phyloP scores from a whole-genome alignment of 148 eudicot species.

The Rhododendron henanense region DNA sequence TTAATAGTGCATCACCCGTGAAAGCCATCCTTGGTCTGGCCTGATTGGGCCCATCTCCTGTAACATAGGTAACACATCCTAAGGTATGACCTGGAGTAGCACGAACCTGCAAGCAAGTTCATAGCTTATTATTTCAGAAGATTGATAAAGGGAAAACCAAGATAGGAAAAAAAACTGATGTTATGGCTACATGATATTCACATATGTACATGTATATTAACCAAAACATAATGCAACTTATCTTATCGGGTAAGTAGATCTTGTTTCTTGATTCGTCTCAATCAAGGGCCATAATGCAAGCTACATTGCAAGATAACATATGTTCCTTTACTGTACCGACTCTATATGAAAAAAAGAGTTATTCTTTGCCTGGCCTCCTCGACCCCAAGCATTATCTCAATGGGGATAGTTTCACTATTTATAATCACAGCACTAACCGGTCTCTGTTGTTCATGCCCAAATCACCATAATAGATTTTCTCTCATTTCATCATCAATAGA shows the following conservation, averaged over 20 bases:
- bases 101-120: conserved; percentile 59
- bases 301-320: neutral
- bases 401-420: neutral
- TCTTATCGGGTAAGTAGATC: neutral
- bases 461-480: neutral
- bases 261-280: neutral
- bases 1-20: conserved; percentile 87
- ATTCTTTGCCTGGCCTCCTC: neutral
- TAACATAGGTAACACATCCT: conserved; percentile 95
- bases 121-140: neutral
- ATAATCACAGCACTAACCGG: neutral
- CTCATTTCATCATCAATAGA: neutral
- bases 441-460: neutral
- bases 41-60: conserved; percentile 83
- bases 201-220: neutral
- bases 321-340: neutral
- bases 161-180: neutral
- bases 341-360: neutral
- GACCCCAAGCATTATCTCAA: neutral
- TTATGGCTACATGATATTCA: neutral
- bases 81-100: conserved; percentile 93
- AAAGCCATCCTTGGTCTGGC: conserved; percentile 94
- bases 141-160: neutral
- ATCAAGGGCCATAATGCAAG: neutral
- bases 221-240: neutral